Evolutionary conservation across 2,329 filamentous ascomycete species (phyloP).

Genomic region (Lachnellula hyalina): DNA sequence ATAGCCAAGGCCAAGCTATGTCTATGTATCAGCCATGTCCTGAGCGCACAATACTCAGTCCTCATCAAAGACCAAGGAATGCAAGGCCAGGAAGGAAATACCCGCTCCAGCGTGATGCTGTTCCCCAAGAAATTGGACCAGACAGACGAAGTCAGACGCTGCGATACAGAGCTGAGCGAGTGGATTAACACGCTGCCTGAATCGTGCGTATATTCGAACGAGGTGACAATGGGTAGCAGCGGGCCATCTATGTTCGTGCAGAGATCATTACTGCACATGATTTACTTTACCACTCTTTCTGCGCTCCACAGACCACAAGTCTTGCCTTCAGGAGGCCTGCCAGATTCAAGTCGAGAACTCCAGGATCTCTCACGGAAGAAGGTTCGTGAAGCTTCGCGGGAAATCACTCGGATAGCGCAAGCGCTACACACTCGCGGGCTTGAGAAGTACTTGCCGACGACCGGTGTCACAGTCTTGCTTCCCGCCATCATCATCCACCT

Average conservation of each 20-base stretch:
- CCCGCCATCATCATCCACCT: constrained; percentile 93
- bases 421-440: constrained; percentile 68
- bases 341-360: constrained; percentile 56
- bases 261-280: constrained; percentile 84
- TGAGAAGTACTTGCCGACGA: constrained; percentile 78
- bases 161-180: constrained; percentile 71
- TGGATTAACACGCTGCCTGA: constrained; percentile 71
- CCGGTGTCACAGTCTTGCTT: constrained; percentile 83
- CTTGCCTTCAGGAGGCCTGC: constrained; percentile 56
- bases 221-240: constrained; percentile 52
- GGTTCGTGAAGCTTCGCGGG: constrained; percentile 75
- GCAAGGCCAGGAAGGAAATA: constrained; percentile 67
- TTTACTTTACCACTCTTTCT: constrained; percentile 87
- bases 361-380: constrained; percentile 79
- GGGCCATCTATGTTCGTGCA: constrained; percentile 61
- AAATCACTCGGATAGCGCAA: constrained; percentile 79
- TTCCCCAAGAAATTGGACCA: constrained; percentile 84
- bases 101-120: constrained; percentile 74
- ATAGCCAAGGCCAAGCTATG: constrained; percentile 88
- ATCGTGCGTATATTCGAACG: constrained; percentile 63
- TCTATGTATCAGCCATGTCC: constrained; percentile 81
- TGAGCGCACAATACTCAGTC: constrained; percentile 88
- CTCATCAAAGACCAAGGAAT: constrained; percentile 77
- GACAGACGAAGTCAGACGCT: constrained; percentile 69
- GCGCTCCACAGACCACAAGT: constrained; percentile 90